Evolutionary conservation across 202 grass and related monocot genomes (phyloP).

Genomic region (Schoenoplectus tabernaemontani): DNA sequence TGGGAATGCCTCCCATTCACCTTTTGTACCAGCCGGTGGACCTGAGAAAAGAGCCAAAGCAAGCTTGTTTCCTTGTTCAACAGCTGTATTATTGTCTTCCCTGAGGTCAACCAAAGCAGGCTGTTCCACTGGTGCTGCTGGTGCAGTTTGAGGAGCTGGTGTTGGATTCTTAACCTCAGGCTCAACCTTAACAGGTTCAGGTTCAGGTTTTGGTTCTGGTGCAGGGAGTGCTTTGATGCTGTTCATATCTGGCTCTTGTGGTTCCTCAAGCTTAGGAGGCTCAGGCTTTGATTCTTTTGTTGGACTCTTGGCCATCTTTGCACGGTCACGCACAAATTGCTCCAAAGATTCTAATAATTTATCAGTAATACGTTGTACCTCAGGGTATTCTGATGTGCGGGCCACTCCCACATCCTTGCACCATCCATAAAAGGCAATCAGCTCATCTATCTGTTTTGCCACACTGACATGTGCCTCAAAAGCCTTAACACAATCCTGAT

Average conservation of each 20-base stretch:
- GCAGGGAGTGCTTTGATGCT: constrained; percentile 52
- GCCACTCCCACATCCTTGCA: constrained; percentile 47
- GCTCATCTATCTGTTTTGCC: constrained; percentile 55
- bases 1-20: constrained; percentile 55
- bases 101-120: constrained; percentile 53
- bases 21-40: neutral
- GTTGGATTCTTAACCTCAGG: neutral
- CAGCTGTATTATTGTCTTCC: constrained; percentile 23
- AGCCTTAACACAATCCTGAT: constrained; percentile 48
- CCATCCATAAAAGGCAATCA: constrained; percentile 50
- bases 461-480: constrained; percentile 52
- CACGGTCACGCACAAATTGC: constrained; percentile 52
- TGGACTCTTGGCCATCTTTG: constrained; percentile 22
- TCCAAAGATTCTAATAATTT: constrained; percentile 53
- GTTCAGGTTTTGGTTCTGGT: constrained; percentile 18
- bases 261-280: neutral
- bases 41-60: constrained; percentile 68
- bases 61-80: constrained; percentile 56
- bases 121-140: constrained; percentile 14
- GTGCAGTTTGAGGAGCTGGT: neutral
- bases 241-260: constrained; percentile 37
- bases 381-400: constrained; percentile 38
- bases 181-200: neutral
- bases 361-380: constrained; percentile 50
- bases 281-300: constrained; percentile 17